phyloP scores from a whole-genome alignment of 352 stramenopile species.

The Globisporangium acanthophoron region DNA sequence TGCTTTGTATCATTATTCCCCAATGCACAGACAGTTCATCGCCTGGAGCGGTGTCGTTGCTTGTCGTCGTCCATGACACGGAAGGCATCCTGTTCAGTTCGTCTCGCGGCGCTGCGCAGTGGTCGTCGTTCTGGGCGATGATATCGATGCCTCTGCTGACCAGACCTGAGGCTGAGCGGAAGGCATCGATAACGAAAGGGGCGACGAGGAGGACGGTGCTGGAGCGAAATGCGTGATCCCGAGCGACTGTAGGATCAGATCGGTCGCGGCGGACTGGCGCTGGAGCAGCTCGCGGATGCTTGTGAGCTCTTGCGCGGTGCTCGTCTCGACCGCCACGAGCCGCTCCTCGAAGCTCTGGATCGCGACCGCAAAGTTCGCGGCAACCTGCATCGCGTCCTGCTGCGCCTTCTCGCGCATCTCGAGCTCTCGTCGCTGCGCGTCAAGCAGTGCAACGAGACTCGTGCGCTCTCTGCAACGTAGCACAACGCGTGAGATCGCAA shows the following conservation, averaged over 20 bases:
- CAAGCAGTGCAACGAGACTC: conserved; percentile 53
- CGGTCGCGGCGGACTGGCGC: conserved; percentile 33
- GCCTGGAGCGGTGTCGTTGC: too few species aligned
- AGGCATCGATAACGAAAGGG: too few species aligned
- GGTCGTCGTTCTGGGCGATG: too few species aligned
- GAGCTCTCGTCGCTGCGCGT: conserved; percentile 54
- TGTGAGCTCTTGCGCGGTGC: conserved; percentile 30
- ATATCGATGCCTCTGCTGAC: too few species aligned
- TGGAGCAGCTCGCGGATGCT: conserved; percentile 40
- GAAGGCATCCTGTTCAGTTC: too few species aligned
- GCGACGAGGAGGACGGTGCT: not conserved
- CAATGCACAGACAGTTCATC: too few species aligned
- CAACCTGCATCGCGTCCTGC: conserved; percentile 43
- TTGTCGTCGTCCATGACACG: too few species aligned
- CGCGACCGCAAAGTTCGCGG: conserved; percentile 46
- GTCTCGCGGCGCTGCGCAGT: too few species aligned
- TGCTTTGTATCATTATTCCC: not conserved
- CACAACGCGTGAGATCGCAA: too few species aligned
- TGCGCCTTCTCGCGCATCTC: conserved; percentile 44
- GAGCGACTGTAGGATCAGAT: conserved; percentile 50
- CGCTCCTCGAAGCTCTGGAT: conserved; percentile 56
- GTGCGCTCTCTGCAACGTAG: conserved; percentile 32
- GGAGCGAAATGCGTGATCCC: conserved; percentile 20
- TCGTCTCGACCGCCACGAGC: conserved; percentile 40
- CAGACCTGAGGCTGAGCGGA: too few species aligned